Base-by-base conservation (phyloP, 345 rosid genomes). In the Populus euphratica region DNA sequence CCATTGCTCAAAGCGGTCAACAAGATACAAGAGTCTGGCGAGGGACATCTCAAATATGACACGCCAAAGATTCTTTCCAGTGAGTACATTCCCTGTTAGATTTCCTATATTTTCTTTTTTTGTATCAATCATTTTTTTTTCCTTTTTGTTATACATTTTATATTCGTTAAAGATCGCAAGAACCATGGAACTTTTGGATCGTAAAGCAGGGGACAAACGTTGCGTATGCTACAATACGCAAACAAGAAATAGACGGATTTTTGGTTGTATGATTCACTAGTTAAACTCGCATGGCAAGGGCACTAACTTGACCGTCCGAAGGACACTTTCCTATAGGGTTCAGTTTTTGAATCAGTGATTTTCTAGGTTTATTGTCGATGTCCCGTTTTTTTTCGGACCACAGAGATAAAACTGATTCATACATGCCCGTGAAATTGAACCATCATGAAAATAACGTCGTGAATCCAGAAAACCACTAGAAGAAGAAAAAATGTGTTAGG, bases 11-110 rank as follows among this genome's bases (percentile, higher is more conserved):
- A 83, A 76, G 83, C 88, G 47, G 90, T 93, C 39, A 87, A 76
- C 75, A 79, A 76, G 64, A 81, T 93, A 25, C 88, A 86, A 73
- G 93, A 92, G 68, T 89, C 94, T 8, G 87, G 97, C 14, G 92
- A 96, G 67, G 94, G 95, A 9, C 84, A 94, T 29, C 97, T 96
- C 80, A 93, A 85, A 86, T 96, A 83, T 78, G 93, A 91, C 82
- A 91, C 87, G n/a, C 98, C 98, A 71, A 92, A 89, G 85, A 87
- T 96, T 39, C 50, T 96, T 54, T 84, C 97, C 39, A 92, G 99
- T 96, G 84, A 91, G 98, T 83, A 49, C 69, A 44, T 9, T 64
- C 18, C 23, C 50, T 41, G 10, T 12, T 3, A 14, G 20, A 10
- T 21, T 31, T 67, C 36, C 17, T 64, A n/a, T 71, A 4, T 23